These are phyloP conservation scores for Hypoxylon trugodes DNA, from an alignment of 495 filamentous ascomycete species.

Conservation along the genomic window DNA sequence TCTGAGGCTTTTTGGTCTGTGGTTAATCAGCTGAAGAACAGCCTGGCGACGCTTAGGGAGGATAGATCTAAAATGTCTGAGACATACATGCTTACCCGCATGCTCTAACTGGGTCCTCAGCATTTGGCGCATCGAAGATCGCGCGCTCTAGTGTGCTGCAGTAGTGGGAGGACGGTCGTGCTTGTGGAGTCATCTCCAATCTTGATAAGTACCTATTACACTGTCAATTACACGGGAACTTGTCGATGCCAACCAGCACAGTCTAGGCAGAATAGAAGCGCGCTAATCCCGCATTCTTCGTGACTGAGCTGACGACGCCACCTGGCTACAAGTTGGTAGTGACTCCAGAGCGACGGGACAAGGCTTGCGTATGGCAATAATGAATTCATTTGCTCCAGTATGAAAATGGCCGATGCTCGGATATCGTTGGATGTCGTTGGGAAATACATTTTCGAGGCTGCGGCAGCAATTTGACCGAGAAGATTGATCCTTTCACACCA, in stretches of 20 bases:
- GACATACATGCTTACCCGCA: conserved; percentile 35
- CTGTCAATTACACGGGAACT: conserved; percentile 16
- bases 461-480: conserved; percentile 27
- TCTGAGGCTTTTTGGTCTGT: background rate
- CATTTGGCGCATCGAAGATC: conserved; percentile 14
- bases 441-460: conserved; percentile 11
- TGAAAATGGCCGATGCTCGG: background rate
- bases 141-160: conserved; percentile 2
- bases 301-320: conserved; percentile 18
- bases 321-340: background rate
- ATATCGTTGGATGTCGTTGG: conserved; percentile 18
- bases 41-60: conserved; percentile 5
- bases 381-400: conserved; percentile 8
- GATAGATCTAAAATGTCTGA: conserved; percentile 36
- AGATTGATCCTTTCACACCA: conserved; percentile 51
- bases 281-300: conserved; percentile 28
- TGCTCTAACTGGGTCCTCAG: conserved; percentile 12
- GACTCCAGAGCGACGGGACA: background rate
- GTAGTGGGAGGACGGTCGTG: conserved; percentile 1
- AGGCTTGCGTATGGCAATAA: background rate
- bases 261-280: conserved; percentile 24
- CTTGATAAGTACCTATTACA: conserved; percentile 2
- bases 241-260: conserved; percentile 6
- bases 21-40: conserved; percentile 23
- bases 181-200: conserved; percentile 1